Percentiles rank a stretch among this genome's conserved stretches.
Evolutionary conservation across 2,329 filamentous ascomycete species (phyloP).

Genomic region (Nothopassalora personata): DNA sequence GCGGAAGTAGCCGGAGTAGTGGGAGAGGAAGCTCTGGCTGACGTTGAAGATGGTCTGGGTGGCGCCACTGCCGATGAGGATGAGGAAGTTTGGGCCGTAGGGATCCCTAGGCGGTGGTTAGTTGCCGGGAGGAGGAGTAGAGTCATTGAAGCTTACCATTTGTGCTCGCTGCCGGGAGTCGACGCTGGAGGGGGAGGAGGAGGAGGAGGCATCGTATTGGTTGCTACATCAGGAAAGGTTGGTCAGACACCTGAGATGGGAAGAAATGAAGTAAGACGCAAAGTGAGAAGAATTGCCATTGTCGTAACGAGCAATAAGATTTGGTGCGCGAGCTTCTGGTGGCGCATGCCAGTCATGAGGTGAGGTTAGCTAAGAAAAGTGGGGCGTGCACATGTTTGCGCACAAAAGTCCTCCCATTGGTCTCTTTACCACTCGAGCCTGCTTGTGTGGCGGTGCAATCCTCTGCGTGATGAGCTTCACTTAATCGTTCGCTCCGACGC

Average conservation of each 20-base stretch:
- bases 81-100: background rate
- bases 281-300: background rate
- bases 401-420: background rate
- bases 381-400: background rate
- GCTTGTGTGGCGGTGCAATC: background rate
- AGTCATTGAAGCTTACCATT: background rate
- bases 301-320: background rate
- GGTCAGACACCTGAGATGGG: background rate
- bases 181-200: background rate
- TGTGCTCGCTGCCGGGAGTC: slow-evolving; percentile 3
- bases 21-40: background rate
- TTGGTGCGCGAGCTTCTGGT: background rate
- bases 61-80: slow-evolving; percentile 1
- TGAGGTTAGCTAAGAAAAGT: background rate
- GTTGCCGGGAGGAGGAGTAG: background rate
- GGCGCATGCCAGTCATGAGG: background rate
- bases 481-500: background rate
- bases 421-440: background rate
- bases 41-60: background rate
- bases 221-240: background rate
- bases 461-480: background rate
- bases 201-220: background rate
- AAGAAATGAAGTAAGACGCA: background rate
- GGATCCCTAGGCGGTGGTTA: background rate
- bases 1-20: slow-evolving; percentile 2